Percentiles rank a stretch among this genome's conserved stretches.
phyloP scores from a whole-genome alignment of 2,329 filamentous ascomycete species.

The Zelopaecilomyces penicillatus region DNA sequence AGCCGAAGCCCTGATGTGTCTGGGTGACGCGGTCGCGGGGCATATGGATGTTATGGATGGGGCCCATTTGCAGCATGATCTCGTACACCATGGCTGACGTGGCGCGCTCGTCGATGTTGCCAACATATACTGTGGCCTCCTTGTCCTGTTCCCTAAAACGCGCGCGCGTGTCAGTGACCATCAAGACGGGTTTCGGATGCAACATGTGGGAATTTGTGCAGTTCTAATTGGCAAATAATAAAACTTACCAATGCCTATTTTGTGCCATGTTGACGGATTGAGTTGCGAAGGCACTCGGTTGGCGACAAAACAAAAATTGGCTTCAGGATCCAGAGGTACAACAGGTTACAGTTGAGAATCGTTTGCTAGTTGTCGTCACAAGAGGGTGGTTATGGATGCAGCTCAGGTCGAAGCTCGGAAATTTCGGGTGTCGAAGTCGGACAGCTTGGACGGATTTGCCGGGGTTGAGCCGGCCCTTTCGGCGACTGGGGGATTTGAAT shows the following conservation, averaged over 20 bases:
- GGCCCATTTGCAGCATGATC: constrained; percentile 94
- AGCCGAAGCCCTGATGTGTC: constrained; percentile 94
- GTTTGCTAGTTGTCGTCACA: constrained; percentile 2
- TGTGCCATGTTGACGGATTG: constrained; percentile 50
- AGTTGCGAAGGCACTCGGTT: background rate
- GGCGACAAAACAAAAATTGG: background rate
- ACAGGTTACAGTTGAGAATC: no score
- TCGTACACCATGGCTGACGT: constrained; percentile 89
- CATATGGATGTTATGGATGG: constrained; percentile 95
- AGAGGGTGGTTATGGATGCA: constrained; percentile 2
- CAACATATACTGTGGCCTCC: constrained; percentile 95
- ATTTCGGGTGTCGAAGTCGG: constrained; percentile 1
- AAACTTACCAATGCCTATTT: constrained; percentile 62
- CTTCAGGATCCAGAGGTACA: background rate
- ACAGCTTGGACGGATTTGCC: constrained; percentile 14
- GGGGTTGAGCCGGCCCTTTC: constrained; percentile 21
- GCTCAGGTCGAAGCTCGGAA: constrained; percentile 6
- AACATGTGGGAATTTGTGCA: background rate
- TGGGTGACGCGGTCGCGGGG: constrained; percentile 97
- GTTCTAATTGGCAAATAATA: no score
- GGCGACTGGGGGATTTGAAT: constrained; percentile 2
- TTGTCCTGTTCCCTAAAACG: constrained; percentile 82
- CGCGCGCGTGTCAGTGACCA: background rate
- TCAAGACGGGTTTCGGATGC: constrained; percentile 1
- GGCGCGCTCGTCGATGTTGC: constrained; percentile 95